phyloP scores from a whole-genome alignment of 208 protist species.

The Trypanosoma lewisi region DNA sequence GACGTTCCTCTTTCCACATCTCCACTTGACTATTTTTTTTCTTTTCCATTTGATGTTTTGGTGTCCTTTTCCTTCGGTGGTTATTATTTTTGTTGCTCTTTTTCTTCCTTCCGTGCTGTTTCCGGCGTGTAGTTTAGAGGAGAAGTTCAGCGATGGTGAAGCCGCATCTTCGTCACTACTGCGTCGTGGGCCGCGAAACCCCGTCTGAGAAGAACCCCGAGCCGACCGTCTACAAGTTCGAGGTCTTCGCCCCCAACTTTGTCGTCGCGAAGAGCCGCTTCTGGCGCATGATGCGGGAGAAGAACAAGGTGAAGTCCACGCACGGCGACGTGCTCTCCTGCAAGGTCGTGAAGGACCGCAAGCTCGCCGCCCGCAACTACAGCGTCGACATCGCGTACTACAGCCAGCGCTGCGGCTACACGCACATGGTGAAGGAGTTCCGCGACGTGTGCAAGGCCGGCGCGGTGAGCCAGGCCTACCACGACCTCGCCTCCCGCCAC shows the following conservation, averaged over 20 bases:
- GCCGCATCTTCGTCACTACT: constrained; percentile 91
- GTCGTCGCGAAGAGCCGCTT: constrained; percentile 98
- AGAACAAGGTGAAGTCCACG: constrained; percentile 98
- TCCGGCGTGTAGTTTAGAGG: background rate
- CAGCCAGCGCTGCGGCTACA: constrained; percentile 96
- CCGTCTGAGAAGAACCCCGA: constrained; percentile 69
- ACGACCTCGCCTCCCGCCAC: constrained; percentile 97
- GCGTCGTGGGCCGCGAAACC: constrained; percentile 88
- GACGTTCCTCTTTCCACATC: too few species aligned
- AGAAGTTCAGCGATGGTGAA: constrained; percentile 48
- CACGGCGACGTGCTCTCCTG: constrained; percentile 96
- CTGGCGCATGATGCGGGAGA: constrained; percentile 98
- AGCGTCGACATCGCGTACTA: constrained; percentile 98
- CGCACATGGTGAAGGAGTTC: constrained; percentile 99
- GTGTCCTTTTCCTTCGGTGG: background rate
- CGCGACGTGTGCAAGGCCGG: constrained; percentile 94
- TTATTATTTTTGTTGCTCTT: constrained; percentile 5
- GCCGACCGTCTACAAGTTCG: constrained; percentile 96
- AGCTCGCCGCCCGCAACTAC: constrained; percentile 98
- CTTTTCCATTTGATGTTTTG: background rate
- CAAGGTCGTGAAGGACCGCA: constrained; percentile 95
- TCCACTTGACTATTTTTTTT: background rate
- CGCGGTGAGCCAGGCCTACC: constrained; percentile 97
- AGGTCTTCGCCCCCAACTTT: constrained; percentile 98
- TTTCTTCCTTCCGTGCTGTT: constrained; percentile 2